Base-by-base conservation (phyloP, 768 basidiomycete species). In the Psilocybe subaeruginosa region DNA sequence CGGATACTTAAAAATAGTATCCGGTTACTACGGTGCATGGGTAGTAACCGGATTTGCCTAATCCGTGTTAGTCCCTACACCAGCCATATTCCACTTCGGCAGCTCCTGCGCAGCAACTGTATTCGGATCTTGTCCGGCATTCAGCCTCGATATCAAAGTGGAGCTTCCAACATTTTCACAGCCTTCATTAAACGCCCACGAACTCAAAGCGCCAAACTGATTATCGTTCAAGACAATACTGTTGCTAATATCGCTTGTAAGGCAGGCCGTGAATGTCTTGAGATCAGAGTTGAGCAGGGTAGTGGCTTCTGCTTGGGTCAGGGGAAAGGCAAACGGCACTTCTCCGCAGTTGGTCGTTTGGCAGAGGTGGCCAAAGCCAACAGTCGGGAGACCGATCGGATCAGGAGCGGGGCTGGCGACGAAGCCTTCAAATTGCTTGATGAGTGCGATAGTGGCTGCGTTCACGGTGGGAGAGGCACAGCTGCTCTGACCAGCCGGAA, bases 281-380 rank as follows among this genome's bases (percentile, higher is more conserved):
- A 73, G 50, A 56, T 76, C 76, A 7, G 64, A 56, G 35, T 63
- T 59, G 37, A 77, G 67, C 19, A 77, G 74, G 6, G 64, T 54
- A 9, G 68, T 55, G 3, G 75, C 75, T 8, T 63, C 58, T 11
- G 72, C 61, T 41, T 66, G 61, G 14, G 73, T 73, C 46, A 76
- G 67, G 0, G 75, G 73, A 69, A 75, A 75, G 27, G 66, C 39
- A 56, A 69, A 74, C 9, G 73, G 70, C 4, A 74, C 74, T 59
- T 76, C 75, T 33, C 62, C 43, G 61, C 75, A 76, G 7, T 67
- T 64, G 1, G 55, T 65, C 14, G 56, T 65, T 49, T 69, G 37
- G 65, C 75, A 76, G 27, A 72, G 67, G 53, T 76, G 75, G 12
- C 74, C 74, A 61, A 69, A 76, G 23, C 75, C 75, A 47, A 76